Conservation (phyloP, 768 basidiomycete species). For the Lentinus brumalis region DNA sequence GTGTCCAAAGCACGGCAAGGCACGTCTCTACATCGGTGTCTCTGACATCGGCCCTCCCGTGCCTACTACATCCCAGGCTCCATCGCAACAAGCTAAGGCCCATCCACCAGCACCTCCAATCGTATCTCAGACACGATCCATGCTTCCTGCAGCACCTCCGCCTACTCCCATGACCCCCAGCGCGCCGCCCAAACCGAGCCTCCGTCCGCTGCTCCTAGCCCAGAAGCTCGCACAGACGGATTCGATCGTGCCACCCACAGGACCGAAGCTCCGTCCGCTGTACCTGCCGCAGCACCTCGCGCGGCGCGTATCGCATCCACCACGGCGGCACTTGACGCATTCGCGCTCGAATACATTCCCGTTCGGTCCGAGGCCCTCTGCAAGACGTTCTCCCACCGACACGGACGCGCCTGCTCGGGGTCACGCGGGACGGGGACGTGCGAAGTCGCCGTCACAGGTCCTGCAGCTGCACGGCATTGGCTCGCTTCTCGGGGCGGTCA, state of each 20-base stretch:
- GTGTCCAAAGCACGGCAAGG: background rate
- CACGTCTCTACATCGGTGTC: constrained; percentile 2
- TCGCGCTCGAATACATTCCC: constrained; percentile 2
- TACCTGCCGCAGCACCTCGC: constrained; percentile 17
- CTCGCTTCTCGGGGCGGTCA: constrained; percentile 10
- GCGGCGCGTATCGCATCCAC: constrained; percentile 4
- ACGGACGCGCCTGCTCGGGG: too few relatives aligned
- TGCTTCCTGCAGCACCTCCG: background rate
- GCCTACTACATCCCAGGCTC: background rate
- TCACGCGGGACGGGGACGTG: background rate
- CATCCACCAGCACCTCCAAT: too few relatives aligned
- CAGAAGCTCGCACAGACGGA: constrained; percentile 24
- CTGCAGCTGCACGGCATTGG: constrained; percentile 16
- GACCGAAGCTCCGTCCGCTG: constrained; percentile 15
- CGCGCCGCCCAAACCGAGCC: constrained; percentile 1
- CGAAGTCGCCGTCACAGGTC: background rate
- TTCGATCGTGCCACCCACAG: constrained; percentile 3
- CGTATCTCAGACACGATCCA: too few relatives aligned
- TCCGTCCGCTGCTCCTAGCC: constrained; percentile 27
- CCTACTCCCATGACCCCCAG: background rate
- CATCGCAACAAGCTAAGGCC: too few relatives aligned
- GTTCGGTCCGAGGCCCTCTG: background rate
- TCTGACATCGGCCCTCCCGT: constrained; percentile 7
- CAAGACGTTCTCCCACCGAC: too few relatives aligned
- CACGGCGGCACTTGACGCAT: background rate